Evolutionary conservation across 192 early-diverging fungal species (phyloP).

Genomic region (Gonapodya sp.): DNA sequence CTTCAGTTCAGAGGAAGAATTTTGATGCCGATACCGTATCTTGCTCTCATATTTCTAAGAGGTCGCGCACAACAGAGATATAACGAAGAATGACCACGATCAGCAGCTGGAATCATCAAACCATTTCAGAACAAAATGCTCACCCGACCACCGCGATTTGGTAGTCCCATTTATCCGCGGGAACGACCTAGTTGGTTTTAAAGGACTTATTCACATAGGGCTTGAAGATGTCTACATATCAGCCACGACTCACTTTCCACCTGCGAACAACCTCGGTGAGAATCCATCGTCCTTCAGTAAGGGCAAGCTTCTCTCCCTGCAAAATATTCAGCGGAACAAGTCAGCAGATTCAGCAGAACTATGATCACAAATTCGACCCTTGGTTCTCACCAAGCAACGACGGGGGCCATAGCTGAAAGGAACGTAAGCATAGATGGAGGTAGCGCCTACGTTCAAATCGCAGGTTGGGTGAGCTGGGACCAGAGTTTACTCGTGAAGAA

Average conservation of each 20-base stretch:
- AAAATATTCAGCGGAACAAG: too few species aligned
- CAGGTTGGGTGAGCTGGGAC: too few species aligned
- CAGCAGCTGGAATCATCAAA: background rate
- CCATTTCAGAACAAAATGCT: background rate
- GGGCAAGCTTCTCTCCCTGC: background rate
- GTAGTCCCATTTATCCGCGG: background rate
- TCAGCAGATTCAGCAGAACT: too few species aligned
- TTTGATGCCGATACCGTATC: background rate
- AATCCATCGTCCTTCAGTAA: background rate
- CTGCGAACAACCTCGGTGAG: background rate
- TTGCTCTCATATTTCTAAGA: background rate
- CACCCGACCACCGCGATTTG: background rate
- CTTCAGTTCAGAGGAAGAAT: background rate
- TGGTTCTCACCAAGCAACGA: background rate
- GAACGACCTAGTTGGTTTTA: background rate
- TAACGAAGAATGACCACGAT: too few species aligned
- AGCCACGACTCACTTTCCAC: background rate
- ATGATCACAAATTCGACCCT: too few species aligned
- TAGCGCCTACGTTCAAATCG: background rate
- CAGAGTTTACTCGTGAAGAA: too few species aligned
- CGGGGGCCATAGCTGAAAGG: background rate
- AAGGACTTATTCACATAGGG: background rate
- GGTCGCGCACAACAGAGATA: too few species aligned
- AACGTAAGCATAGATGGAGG: background rate
- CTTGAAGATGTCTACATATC: background rate